These are phyloP conservation scores for Auricularia cornea DNA, from an alignment of 768 basidiomycete species.

Conservation along the genomic window DNA sequence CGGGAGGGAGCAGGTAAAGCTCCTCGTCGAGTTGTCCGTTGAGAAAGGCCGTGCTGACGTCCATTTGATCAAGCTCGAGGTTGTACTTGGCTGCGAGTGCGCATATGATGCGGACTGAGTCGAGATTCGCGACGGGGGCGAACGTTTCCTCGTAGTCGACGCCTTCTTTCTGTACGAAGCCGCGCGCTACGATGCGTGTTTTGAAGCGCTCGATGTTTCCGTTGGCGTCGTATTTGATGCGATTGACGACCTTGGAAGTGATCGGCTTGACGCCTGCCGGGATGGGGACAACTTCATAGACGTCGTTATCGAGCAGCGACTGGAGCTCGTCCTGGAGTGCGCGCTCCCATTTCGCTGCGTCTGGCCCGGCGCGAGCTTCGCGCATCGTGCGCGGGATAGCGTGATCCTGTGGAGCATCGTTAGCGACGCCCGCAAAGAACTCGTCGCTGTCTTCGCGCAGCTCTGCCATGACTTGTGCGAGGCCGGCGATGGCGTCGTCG, in stretches of 20 bases:
- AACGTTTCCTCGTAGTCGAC: constrained; percentile 20
- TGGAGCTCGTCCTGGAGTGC: too few relatives aligned
- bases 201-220: constrained; percentile 13
- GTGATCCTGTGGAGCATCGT: too few relatives aligned
- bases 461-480: too few relatives aligned
- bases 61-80: constrained; percentile 6
- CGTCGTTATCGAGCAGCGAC: constrained; percentile 4
- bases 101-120: constrained; percentile 14
- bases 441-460: too few relatives aligned
- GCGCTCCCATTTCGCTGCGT: too few relatives aligned
- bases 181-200: constrained; percentile 18
- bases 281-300: constrained; percentile 7
- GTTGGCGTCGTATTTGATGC: constrained; percentile 12
- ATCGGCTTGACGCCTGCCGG: constrained; percentile 13
- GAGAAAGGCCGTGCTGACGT: constrained; percentile 5
- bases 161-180: constrained; percentile 16
- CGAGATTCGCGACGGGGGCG: constrained; percentile 19
- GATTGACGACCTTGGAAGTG: constrained; percentile 15
- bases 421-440: too few relatives aligned
- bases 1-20: constrained; percentile 6
- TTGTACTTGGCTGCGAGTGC: constrained; percentile 9
- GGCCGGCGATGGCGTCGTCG: too few relatives aligned
- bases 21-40: constrained; percentile 7
- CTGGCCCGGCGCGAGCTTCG: too few relatives aligned
- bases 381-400: too few relatives aligned